Evolutionary conservation across 2,329 filamentous ascomycete genomes (phyloP).

Genomic region (Colletotrichum coccodes): DNA sequence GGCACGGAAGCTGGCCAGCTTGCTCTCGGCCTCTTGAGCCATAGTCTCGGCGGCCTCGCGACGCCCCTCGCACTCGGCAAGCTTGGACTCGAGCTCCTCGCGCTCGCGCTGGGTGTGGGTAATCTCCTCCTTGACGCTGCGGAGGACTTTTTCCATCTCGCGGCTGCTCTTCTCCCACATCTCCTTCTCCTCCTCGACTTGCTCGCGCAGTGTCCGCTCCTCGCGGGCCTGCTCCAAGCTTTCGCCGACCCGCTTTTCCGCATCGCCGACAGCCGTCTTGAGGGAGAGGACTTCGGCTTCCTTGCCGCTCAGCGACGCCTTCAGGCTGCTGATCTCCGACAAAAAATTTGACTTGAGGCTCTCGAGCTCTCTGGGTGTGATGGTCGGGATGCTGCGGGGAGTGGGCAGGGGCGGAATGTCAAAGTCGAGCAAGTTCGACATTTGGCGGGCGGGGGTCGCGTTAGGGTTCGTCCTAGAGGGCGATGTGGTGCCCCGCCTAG

Average conservation of each 20-base stretch:
- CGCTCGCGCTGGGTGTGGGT: conserved; percentile 81
- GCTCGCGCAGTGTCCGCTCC: conserved; percentile 75
- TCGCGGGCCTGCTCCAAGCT: conserved; percentile 86
- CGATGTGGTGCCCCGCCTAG: conserved; percentile 41
- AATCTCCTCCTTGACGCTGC: conserved; percentile 84
- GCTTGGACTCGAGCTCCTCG: conserved; percentile 79
- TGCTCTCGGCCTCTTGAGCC: conserved; percentile 80
- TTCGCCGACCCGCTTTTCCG: conserved; percentile 90
- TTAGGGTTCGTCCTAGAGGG: conserved; percentile 37
- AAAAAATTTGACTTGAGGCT: conserved; percentile 90
- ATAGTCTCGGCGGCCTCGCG: conserved; percentile 79
- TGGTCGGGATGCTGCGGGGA: conserved; percentile 87
- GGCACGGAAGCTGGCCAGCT: conserved; percentile 78
- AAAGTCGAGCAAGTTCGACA: conserved; percentile 84
- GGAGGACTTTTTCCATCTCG: conserved; percentile 86
- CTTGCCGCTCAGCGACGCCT: conserved; percentile 89
- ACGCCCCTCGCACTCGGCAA: conserved; percentile 81
- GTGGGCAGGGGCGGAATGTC: conserved; percentile 95
- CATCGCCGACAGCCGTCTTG: conserved; percentile 88
- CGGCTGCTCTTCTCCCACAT: conserved; percentile 86
- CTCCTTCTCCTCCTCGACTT: conserved; percentile 78
- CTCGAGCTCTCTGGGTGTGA: conserved; percentile 92
- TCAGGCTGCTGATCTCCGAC: conserved; percentile 94
- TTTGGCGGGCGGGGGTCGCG: conserved; percentile 62
- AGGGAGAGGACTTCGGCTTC: conserved; percentile 91